A percentile compares a stretch with the other conserved stretches of the same genome.
Evolutionary conservation across 2,329 filamentous ascomycete species (phyloP).

Genomic region (Beauveria australis): DNA sequence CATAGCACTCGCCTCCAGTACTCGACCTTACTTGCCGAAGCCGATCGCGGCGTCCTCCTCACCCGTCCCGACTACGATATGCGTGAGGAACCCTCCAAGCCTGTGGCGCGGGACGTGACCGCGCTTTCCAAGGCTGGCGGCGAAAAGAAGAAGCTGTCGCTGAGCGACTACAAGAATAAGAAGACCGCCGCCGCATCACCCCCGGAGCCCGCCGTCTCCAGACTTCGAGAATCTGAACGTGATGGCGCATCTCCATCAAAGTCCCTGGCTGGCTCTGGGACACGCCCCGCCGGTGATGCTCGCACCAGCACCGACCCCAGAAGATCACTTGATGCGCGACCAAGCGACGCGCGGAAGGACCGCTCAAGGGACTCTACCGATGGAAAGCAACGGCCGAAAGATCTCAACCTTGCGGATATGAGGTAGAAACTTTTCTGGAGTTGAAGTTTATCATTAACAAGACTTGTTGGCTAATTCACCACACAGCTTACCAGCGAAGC

Average conservation of each 20-base stretch:
- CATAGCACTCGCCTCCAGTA: conserved; percentile 45
- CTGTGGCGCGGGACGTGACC: conserved; percentile 26
- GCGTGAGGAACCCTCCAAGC: conserved; percentile 40
- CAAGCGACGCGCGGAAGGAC: conserved; percentile 15
- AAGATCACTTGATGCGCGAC: conserved; percentile 12
- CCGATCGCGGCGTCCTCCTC: conserved; percentile 48
- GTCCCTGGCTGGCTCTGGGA: conserved; percentile 8
- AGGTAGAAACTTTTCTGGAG: conserved; percentile 16
- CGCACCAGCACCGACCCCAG: background rate
- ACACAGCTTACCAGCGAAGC: conserved; percentile 28
- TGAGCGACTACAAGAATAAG: conserved; percentile 53
- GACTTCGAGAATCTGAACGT: conserved; percentile 25
- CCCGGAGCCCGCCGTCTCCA: conserved; percentile 25
- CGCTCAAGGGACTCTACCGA: conserved; percentile 18
- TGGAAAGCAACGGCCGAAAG: conserved; percentile 23
- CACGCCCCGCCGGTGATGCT: conserved; percentile 4
- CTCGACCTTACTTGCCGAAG: conserved; percentile 48
- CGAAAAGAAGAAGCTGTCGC: conserved; percentile 48
- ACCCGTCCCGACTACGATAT: conserved; percentile 51
- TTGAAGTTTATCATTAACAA: background rate
- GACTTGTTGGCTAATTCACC: background rate
- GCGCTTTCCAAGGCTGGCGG: conserved; percentile 32
- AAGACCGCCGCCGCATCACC: conserved; percentile 30
- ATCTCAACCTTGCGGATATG: conserved; percentile 21
- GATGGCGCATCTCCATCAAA: conserved; percentile 15